Evolutionary conservation across 1,139 yeast species (phyloP).

Genomic region (Diutina neorugosa): DNA sequence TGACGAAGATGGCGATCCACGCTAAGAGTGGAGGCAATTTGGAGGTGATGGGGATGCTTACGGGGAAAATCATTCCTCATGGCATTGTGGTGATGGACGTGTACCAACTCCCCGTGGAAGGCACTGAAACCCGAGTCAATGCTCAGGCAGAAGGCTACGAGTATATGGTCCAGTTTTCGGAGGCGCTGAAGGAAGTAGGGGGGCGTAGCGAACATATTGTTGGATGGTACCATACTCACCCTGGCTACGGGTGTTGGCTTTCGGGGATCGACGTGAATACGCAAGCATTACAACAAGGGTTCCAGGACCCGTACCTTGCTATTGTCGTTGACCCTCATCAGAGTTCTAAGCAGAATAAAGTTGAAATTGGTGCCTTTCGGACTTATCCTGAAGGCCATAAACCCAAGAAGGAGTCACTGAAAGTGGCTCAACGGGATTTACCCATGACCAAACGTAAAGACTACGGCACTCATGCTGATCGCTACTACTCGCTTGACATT

Average conservation of each 20-base stretch:
- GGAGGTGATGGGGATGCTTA: slow-evolving; percentile 91
- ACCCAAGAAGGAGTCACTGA: slow-evolving; percentile 4
- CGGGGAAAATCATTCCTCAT: slow-evolving; percentile 55
- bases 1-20: slow-evolving; percentile 70
- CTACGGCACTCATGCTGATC: slow-evolving; percentile 59
- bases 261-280: slow-evolving; percentile 87
- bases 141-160: slow-evolving; percentile 93
- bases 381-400: slow-evolving; percentile 44
- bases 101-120: slow-evolving; percentile 85
- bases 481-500: slow-evolving; percentile 60
- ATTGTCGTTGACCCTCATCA: slow-evolving; percentile 78
- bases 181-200: slow-evolving; percentile 36
- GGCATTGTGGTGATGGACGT: slow-evolving; percentile 69
- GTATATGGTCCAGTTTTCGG: slow-evolving; percentile 79
- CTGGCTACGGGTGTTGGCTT: slow-evolving; percentile 94
- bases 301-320: slow-evolving; percentile 87
- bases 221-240: slow-evolving; percentile 96
- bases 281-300: slow-evolving; percentile 71
- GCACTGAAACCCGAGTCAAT: slow-evolving; percentile 91
- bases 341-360: slow-evolving; percentile 49
- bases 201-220: slow-evolving; percentile 54
- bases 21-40: slow-evolving; percentile 81
- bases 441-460: slow-evolving; percentile 43
- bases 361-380: slow-evolving; percentile 88
- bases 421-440: not conserved